Evolutionary conservation across 768 basidiomycete genomes (phyloP).

Genomic region (Phanerochaete sordida): DNA sequence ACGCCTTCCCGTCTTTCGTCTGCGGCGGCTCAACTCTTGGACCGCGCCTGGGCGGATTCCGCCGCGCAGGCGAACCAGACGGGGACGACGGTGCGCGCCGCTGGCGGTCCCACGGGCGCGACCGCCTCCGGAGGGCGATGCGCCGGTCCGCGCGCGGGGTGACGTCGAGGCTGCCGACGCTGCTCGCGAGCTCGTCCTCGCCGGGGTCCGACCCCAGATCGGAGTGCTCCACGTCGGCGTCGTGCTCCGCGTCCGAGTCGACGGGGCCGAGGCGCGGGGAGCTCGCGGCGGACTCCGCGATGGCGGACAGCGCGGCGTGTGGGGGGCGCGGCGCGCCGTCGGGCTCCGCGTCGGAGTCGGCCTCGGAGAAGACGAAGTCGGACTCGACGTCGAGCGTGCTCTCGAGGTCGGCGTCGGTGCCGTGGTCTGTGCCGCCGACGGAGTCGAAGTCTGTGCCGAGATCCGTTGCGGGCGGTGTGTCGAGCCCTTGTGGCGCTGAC

Average conservation of each 20-base stretch:
- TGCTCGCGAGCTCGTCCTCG: slow-evolving; percentile 25
- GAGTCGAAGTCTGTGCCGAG: slow-evolving; percentile 35
- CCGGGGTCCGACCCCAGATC: not conserved
- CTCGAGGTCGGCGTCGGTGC: slow-evolving; percentile 37
- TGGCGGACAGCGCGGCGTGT: slow-evolving; percentile 17
- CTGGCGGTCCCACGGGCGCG: slow-evolving; percentile 28
- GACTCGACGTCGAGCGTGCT: slow-evolving; percentile 48
- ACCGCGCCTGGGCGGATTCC: slow-evolving; percentile 25
- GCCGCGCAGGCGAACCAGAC: slow-evolving; percentile 50
- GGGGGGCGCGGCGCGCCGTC: slow-evolving; percentile 15
- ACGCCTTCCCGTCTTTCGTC: slow-evolving; percentile 4
- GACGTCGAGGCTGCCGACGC: slow-evolving; percentile 26
- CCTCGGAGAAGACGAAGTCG: slow-evolving; percentile 25
- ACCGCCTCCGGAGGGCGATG: slow-evolving; percentile 25
- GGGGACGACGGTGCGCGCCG: slow-evolving; percentile 47
- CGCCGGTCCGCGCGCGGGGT: slow-evolving; percentile 20
- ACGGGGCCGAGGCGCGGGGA: slow-evolving; percentile 28
- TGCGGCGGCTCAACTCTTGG: slow-evolving; percentile 14
- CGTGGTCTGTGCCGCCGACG: not conserved
- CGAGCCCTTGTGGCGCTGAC: slow-evolving; percentile 41
- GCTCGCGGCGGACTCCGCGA: slow-evolving; percentile 21
- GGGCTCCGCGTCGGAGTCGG: slow-evolving; percentile 22
- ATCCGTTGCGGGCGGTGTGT: slow-evolving; percentile 76
- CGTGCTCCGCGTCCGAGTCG: slow-evolving; percentile 23
- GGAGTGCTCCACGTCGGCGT: slow-evolving; percentile 6